Evolutionary conservation across 805 yeast species (phyloP).

Genomic region (Limtongia smithiae): DNA sequence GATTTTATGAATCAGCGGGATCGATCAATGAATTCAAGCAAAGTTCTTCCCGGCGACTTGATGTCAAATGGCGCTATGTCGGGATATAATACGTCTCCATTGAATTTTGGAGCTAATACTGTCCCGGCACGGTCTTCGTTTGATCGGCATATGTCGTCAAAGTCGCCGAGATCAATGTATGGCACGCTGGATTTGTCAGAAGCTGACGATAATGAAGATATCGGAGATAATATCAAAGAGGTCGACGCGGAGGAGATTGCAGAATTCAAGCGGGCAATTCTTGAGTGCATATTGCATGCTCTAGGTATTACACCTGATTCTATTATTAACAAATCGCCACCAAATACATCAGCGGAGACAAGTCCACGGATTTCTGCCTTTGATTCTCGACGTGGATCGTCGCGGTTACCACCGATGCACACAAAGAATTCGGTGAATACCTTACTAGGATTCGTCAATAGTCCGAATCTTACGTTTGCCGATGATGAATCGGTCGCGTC

Average conservation of each 20-base stretch:
- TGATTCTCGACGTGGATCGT: conserved; percentile 7
- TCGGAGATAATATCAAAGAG: neutral
- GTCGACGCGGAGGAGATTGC: conserved; percentile 4
- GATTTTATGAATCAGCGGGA: neutral
- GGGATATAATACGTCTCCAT: neutral
- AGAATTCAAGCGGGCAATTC: conserved; percentile 45
- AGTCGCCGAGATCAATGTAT: neutral
- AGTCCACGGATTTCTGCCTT: conserved; percentile 18
- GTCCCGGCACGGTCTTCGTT: neutral
- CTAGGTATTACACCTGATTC: conserved; percentile 54
- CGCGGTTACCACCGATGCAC: neutral
- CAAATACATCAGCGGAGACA: conserved; percentile 8
- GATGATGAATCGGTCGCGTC: conserved; percentile 37
- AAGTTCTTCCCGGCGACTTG: conserved; percentile 3
- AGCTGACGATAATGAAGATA: neutral
- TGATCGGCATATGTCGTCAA: neutral
- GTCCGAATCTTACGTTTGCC: neutral
- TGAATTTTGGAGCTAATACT: neutral
- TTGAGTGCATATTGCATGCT: conserved; percentile 65
- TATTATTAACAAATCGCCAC: conserved; percentile 4
- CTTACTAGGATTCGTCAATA: conserved; percentile 16
- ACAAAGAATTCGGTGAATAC: neutral
- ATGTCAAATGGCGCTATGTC: neutral
- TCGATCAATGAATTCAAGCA: neutral
- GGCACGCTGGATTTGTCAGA: conserved; percentile 1